These are phyloP conservation scores for Apodospora peruviana DNA, from an alignment of 495 filamentous ascomycete species.

Conservation along the genomic window DNA sequence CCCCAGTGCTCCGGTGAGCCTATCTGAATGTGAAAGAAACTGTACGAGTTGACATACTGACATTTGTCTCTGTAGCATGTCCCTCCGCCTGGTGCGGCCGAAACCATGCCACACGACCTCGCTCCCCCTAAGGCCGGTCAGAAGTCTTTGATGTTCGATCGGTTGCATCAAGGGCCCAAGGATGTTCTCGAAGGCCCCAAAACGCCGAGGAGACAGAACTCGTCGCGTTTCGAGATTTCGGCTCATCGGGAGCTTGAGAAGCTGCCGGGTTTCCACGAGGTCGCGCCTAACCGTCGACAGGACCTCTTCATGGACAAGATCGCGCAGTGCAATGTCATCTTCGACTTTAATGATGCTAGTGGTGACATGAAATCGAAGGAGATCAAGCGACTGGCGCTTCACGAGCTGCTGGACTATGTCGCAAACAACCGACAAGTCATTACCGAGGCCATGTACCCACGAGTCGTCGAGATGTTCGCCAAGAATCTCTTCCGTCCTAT, in stretches of 20 bases:
- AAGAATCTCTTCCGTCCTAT: constrained; percentile 98
- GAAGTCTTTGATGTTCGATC: constrained; percentile 86
- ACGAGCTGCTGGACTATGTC: constrained; percentile 96
- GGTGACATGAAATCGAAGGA: constrained; percentile 99
- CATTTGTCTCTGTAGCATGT: constrained; percentile 58
- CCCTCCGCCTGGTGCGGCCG: constrained; percentile 85
- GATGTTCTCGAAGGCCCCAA: constrained; percentile 92
- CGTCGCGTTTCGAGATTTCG: constrained; percentile 95
- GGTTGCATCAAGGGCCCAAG: constrained; percentile 88
- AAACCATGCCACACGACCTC: constrained; percentile 98
- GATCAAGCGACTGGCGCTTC: constrained; percentile 94
- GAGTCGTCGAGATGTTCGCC: constrained; percentile 97
- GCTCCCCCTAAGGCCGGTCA: constrained; percentile 81
- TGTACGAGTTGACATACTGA: constrained; percentile 16
- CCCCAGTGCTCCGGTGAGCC: constrained; percentile 83
- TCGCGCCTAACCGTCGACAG: constrained; percentile 88
- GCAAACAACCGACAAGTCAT: constrained; percentile 98
- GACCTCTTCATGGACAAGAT: constrained; percentile 99
- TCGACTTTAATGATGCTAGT: constrained; percentile 98
- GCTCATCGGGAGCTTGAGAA: constrained; percentile 96
- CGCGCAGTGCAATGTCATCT: constrained; percentile 99
- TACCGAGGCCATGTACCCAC: constrained; percentile 97
- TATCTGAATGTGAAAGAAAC: not conserved
- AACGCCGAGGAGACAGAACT: constrained; percentile 93
- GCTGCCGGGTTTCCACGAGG: constrained; percentile 97